Conservation (phyloP, 2,329 filamentous ascomycete genomes). For the Lachnellula subtilissima region DNA sequence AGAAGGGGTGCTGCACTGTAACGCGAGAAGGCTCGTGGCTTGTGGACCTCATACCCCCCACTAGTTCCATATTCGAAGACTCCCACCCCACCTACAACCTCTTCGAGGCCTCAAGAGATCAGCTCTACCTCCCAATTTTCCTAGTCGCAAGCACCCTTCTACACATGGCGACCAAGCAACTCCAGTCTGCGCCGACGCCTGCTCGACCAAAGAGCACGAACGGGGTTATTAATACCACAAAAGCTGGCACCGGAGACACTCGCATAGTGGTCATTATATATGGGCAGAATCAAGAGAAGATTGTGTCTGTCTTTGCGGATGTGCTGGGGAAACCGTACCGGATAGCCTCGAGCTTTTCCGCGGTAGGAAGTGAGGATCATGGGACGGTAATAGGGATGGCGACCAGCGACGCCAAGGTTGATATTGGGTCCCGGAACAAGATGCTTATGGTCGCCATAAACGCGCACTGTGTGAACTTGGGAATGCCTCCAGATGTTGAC, state of each 20-base stretch:
- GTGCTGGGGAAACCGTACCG: slow-evolving; percentile 70
- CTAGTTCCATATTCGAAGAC: slow-evolving; percentile 6
- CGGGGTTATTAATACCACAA: slow-evolving; percentile 32
- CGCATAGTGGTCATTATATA: slow-evolving; percentile 64
- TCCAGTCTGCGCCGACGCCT: slow-evolving; percentile 47
- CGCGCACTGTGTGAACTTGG: slow-evolving; percentile 68
- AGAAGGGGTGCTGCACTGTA: slow-evolving; percentile 11
- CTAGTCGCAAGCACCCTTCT: neutral
- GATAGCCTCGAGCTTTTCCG: slow-evolving; percentile 50
- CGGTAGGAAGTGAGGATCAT: slow-evolving; percentile 49
- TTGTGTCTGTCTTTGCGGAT: slow-evolving; percentile 71
- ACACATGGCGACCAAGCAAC: slow-evolving; percentile 41
- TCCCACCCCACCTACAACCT: slow-evolving; percentile 4
- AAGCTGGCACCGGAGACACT: slow-evolving; percentile 43
- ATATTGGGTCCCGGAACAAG: slow-evolving; percentile 54
- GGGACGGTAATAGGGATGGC: slow-evolving; percentile 65
- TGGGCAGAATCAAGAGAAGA: slow-evolving; percentile 65
- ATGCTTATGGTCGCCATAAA: slow-evolving; percentile 65
- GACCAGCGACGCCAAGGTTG: slow-evolving; percentile 50
- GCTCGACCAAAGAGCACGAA: slow-evolving; percentile 37
- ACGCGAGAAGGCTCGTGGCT: neutral
- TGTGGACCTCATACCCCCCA: neutral
- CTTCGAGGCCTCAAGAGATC: slow-evolving; percentile 1
- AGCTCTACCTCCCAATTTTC: slow-evolving; percentile 3
- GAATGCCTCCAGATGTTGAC: slow-evolving; percentile 61